phyloP scores from a whole-genome alignment of 1,284 basidiomycete genomes.

The Waitea zeae region DNA sequence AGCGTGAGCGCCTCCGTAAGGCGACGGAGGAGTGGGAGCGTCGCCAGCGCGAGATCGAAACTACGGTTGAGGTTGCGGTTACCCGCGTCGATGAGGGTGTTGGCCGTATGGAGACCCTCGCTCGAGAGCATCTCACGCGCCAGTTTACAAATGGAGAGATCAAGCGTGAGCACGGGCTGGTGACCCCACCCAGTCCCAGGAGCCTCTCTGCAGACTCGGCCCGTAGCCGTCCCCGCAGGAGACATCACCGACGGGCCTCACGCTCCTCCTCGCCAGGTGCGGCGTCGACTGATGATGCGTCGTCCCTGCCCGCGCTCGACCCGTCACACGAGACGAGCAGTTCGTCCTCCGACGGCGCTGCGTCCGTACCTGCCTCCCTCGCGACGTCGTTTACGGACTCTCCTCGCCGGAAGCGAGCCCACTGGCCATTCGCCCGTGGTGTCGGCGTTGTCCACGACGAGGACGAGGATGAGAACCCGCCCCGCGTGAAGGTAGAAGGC shows the following conservation, averaged over 20 bases:
- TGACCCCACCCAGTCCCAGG: conserved; percentile 57
- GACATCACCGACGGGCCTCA: conserved; percentile 14
- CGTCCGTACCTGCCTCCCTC: neutral
- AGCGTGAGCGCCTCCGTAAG: conserved; percentile 57
- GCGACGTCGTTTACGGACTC: neutral
- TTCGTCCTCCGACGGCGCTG: neutral
- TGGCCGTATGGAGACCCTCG: conserved; percentile 18
- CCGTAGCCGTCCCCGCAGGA: conserved; percentile 13
- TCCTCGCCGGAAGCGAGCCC: neutral
- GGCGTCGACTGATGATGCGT: neutral
- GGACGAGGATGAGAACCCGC: neutral
- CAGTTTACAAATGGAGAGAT: conserved; percentile 25
- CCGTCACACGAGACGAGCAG: neutral
- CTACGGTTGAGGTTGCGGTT: conserved; percentile 18
- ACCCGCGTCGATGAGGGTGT: conserved; percentile 29
- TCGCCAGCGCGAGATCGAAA: conserved; percentile 22
- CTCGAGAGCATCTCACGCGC: conserved; percentile 17
- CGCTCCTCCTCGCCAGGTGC: neutral
- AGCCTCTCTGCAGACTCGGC: conserved; percentile 45
- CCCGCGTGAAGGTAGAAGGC: neutral
- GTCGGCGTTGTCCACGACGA: neutral
- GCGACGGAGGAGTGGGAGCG: conserved; percentile 77
- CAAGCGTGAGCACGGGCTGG: conserved; percentile 28
- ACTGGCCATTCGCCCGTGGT: neutral
- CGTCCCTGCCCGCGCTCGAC: neutral